Evolutionary conservation across 306 rosid genomes (phyloP).

Genomic region (Pyrus betulifolia): DNA sequence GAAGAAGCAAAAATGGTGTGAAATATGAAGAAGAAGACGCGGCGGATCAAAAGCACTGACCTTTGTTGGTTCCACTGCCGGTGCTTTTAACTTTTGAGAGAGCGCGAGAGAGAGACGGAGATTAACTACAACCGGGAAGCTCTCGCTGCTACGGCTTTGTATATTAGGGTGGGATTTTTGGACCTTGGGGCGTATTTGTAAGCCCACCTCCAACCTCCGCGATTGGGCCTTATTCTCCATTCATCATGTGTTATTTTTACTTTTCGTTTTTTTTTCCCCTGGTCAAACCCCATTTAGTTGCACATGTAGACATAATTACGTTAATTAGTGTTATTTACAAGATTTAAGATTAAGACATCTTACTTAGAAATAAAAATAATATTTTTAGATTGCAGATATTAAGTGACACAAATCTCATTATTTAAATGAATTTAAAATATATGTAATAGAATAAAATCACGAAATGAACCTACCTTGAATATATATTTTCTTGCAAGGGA

Average conservation of each 20-base stretch:
- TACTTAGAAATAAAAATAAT: too few relatives aligned
- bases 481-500: too few relatives aligned
- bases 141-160: background rate
- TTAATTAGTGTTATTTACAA: too few relatives aligned
- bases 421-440: too few relatives aligned
- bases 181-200: background rate
- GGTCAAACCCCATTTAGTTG: background rate
- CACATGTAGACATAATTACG: too few relatives aligned
- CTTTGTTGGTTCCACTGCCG: background rate
- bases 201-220: background rate
- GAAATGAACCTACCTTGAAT: too few relatives aligned
- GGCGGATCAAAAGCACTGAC: background rate
- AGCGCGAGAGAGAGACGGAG: background rate
- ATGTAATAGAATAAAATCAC: too few relatives aligned
- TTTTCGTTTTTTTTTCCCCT: background rate
- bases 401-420: too few relatives aligned
- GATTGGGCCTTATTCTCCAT: background rate
- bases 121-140: background rate
- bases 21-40: background rate
- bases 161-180: background rate
- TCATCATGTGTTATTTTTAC: background rate
- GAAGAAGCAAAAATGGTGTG: background rate
- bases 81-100: background rate
- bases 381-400: too few relatives aligned
- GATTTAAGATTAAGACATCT: rapidly evolving